Evolutionary conservation across 805 yeast species (phyloP), one percentile per base, ranked within the genome.

Genomic region (Yarrowia osloensis): DNA sequence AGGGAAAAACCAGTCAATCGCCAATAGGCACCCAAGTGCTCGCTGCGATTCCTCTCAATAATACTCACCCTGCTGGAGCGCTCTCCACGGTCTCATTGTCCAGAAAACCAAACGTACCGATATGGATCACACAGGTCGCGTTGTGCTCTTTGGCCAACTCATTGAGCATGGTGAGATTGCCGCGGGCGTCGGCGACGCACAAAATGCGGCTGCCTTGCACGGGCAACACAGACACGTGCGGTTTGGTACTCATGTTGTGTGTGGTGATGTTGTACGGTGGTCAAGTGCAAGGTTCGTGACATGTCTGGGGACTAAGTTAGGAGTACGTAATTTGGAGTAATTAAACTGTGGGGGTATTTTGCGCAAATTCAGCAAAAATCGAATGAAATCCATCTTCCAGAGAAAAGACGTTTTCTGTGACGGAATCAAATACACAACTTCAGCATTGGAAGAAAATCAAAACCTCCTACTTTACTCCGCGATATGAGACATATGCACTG

Each of bases 91-190:
- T 84, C 19, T 81, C 83, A 39, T 77, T 77, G 71, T 88, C 89
- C 77, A 89, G 85, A 74, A 89, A 88, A 13, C 96, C 96, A 78
- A 88, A 89, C 69, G 86, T 87, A n/a, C 94, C 93, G 4, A 91
- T 86, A 73, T 88, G 92, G 15, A 88, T 79, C 29, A 88, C 81
- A 24, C 83, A 71, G 46, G 82, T 81, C 3, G 89, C 89, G 0
- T 76, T 68, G 69, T 82, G 79, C 55, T 76, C 73, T 7, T 68
- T 69, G 0, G 87, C 89, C 35, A 87, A 78, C 33, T 73, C 76
- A 73, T 87, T 86, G 68, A 86, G 72, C 13, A 78, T 74, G 0
- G 84, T 76, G 26, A 87, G 74, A 67, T 84, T 81, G 9, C 81
- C 89, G 29, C 89, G 78, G 15, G 84, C 78, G 69, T 86, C 89